Conservation (phyloP, 2,329 filamentous ascomycete species). For the Gnomoniopsis smithogilvyi region DNA sequence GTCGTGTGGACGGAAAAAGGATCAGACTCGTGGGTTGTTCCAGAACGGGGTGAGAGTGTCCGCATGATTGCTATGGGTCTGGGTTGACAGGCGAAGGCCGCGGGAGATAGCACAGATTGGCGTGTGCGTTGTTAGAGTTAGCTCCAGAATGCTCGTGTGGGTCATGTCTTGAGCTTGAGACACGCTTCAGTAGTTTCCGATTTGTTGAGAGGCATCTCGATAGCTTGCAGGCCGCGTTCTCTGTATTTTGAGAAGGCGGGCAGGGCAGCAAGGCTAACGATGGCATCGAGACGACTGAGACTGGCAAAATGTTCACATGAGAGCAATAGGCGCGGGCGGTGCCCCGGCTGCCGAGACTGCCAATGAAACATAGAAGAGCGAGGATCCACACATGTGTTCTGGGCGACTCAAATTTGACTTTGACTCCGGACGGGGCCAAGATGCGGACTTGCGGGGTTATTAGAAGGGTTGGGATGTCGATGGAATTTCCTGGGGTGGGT, state of each 20-base stretch:
- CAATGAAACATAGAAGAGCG: neutral
- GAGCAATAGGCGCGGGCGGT: neutral
- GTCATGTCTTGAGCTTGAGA: neutral
- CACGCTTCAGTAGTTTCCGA: neutral
- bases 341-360: neutral
- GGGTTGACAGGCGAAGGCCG: neutral
- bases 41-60: slow-evolving; percentile 8
- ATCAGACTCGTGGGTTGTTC: neutral
- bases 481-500: neutral
- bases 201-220: neutral
- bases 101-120: neutral
- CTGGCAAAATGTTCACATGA: neutral
- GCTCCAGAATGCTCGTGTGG: no score
- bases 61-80: neutral
- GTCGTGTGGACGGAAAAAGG: neutral
- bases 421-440: neutral
- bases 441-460: neutral
- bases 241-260: neutral
- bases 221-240: neutral
- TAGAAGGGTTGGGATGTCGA: neutral
- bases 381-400: neutral
- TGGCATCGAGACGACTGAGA: neutral
- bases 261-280: neutral
- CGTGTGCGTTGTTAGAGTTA: no score
- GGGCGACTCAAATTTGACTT: no score